Conservation (phyloP, 257 asterid species). For the Jasminum sambac region DNA sequence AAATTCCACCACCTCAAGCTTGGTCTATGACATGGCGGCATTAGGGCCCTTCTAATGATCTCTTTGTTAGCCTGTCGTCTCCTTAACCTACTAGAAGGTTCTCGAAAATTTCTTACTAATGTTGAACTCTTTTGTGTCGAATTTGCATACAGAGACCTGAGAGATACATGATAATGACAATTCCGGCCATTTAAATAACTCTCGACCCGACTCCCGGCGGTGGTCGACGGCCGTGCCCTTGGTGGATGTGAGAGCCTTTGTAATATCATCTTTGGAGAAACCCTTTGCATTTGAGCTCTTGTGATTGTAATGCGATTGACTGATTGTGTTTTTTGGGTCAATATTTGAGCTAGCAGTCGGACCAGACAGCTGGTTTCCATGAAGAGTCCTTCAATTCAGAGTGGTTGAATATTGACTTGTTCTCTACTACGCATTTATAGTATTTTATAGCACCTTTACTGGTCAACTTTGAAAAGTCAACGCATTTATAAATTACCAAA, state of each 20-base stretch:
- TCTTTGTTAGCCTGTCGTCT: not conserved
- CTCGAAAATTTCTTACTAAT: not conserved
- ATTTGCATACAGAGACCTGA: not conserved
- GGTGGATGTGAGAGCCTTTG: conserved; percentile 5
- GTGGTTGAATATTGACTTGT: not conserved
- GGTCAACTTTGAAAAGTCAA: conserved; percentile 1
- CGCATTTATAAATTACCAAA: not conserved
- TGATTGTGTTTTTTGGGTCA: not conserved
- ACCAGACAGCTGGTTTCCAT: not conserved
- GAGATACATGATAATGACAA: not conserved
- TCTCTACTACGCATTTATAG: not conserved
- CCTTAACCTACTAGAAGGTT: not conserved
- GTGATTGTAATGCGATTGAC: not conserved
- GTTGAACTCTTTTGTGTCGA: not conserved
- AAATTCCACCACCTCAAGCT: conserved; percentile 10
- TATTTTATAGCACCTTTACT: not conserved
- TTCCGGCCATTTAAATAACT: not conserved
- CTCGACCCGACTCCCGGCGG: not conserved
- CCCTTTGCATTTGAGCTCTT: not conserved
- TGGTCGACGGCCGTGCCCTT: not conserved
- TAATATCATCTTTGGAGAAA: not conserved
- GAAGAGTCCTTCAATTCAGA: not conserved
- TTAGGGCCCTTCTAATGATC: conserved; percentile 1
- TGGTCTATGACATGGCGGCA: not conserved
- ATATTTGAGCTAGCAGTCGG: not conserved